Evolutionary conservation across 768 basidiomycete species (phyloP).

Genomic region (Suillus luteus): DNA sequence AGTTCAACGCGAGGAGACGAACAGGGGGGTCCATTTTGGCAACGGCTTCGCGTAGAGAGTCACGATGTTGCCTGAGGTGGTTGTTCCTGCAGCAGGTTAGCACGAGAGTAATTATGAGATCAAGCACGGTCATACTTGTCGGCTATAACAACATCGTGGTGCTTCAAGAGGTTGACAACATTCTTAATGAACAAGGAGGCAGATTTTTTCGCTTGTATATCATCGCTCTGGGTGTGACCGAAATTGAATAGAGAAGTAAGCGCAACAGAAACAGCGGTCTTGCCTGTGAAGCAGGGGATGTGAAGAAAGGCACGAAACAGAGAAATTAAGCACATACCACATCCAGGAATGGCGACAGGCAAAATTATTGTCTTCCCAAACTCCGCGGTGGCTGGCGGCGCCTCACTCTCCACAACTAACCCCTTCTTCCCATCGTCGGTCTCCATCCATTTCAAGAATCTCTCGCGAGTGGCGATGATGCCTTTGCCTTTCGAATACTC

Average conservation of each 20-base stretch:
- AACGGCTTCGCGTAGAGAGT: slow-evolving; percentile 60
- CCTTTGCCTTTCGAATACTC: slow-evolving; percentile 73
- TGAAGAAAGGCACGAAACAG: neutral
- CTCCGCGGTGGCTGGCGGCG: neutral
- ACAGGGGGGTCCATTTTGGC: slow-evolving; percentile 39
- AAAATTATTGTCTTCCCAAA: slow-evolving; percentile 78
- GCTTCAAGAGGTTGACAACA: slow-evolving; percentile 39
- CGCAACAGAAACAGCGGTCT: slow-evolving; percentile 83
- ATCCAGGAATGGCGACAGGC: slow-evolving; percentile 90
- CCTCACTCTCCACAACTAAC: neutral
- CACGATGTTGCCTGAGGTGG: slow-evolving; percentile 81
- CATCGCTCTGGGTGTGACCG: slow-evolving; percentile 93
- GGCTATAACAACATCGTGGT: slow-evolving; percentile 81
- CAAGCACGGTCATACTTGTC: slow-evolving; percentile 65
- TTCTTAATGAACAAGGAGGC: slow-evolving; percentile 61
- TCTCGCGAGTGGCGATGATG: slow-evolving; percentile 52
- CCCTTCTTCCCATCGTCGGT: neutral
- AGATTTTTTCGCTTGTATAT: slow-evolving; percentile 75
- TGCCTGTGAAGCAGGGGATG: slow-evolving; percentile 52
- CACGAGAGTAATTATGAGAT: neutral
- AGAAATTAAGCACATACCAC: slow-evolving; percentile 56
- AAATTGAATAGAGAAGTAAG: slow-evolving; percentile 80
- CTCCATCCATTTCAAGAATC: neutral
- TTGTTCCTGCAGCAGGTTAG: slow-evolving; percentile 67
- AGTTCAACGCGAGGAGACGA: slow-evolving; percentile 1